Evolutionary conservation across 148 eudicot genomes (phyloP).

Genomic region (Chenopodium formosanum): DNA sequence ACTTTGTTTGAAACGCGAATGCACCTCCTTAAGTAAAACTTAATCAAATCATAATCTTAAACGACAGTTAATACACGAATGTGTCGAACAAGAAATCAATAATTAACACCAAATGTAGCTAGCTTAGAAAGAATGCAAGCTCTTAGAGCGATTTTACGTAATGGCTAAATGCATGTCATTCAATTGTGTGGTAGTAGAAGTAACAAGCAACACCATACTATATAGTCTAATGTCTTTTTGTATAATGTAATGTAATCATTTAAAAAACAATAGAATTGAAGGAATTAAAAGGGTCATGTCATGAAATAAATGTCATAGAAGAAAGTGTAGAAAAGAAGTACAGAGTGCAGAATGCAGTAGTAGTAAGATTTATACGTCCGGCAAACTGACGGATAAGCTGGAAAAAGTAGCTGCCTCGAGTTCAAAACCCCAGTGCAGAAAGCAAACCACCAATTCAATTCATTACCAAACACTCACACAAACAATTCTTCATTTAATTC

Average conservation of each 20-base stretch:
- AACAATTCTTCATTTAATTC: not conserved
- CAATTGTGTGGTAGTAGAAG: too few species aligned
- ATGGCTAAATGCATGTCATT: too few species aligned
- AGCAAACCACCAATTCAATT: constrained; percentile 24
- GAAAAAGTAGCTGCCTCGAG: constrained; percentile 68
- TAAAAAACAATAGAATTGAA: not conserved
- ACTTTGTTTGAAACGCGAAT: too few species aligned
- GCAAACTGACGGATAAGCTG: constrained; percentile 66
- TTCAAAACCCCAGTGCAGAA: constrained; percentile 51
- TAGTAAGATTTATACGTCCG: constrained; percentile 34
- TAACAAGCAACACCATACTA: too few species aligned
- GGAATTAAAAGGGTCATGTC: constrained; percentile 27
- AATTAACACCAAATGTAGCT: too few species aligned
- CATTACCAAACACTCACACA: constrained; percentile 20
- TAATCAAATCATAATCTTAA: not conserved
- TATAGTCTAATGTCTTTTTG: too few species aligned
- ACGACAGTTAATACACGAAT: too few species aligned
- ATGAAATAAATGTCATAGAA: constrained; percentile 10
- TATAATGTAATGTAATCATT: too few species aligned
- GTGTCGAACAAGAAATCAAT: too few species aligned
- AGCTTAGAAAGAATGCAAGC: too few species aligned
- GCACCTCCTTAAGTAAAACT: not conserved
- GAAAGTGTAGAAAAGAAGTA: not conserved
- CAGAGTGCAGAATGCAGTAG: not conserved
- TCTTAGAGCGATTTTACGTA: too few species aligned